These are phyloP conservation scores for Claviceps spartinae DNA, from an alignment of 2,329 filamentous ascomycete genomes.

Conservation along the genomic window DNA sequence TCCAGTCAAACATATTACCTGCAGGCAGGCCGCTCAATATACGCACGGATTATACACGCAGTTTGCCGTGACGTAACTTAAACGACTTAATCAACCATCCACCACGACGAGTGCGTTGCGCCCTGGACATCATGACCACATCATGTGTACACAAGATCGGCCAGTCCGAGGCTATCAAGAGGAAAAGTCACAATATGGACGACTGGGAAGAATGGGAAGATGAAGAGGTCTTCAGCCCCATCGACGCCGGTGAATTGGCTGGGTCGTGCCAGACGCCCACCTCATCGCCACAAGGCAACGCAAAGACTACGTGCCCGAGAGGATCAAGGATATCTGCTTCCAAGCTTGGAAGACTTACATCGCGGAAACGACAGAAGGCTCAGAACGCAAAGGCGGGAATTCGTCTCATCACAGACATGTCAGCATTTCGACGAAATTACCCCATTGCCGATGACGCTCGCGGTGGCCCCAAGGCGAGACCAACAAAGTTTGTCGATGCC, in stretches of 20 bases:
- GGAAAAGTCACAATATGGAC: constrained; percentile 15
- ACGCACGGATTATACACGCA: too few species aligned
- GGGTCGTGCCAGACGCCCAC: constrained; percentile 5
- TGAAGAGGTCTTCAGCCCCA: constrained; percentile 28
- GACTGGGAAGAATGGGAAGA: constrained; percentile 44
- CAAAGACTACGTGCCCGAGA: constrained; percentile 10
- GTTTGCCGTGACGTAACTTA: background rate
- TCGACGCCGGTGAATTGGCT: constrained; percentile 25
- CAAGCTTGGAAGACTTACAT: constrained; percentile 36
- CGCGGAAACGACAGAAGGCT: constrained; percentile 45
- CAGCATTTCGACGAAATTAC: constrained; percentile 32
- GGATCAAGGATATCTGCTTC: constrained; percentile 24
- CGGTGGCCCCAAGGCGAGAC: constrained; percentile 17
- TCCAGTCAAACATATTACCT: too few species aligned
- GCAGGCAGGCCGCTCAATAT: too few species aligned
- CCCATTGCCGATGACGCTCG: constrained; percentile 21
- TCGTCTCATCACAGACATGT: constrained; percentile 56
- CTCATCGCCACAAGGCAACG: constrained; percentile 8
- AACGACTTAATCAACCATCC: background rate
- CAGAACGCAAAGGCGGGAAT: constrained; percentile 51
- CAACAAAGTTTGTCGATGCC: constrained; percentile 41
- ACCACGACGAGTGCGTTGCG: too few species aligned
- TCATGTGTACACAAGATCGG: background rate
- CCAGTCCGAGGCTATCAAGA: background rate
- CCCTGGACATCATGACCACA: constrained; percentile 1